Evolutionary conservation across 2,329 filamentous ascomycete species (phyloP).

Genomic region (Cordyceps farinosa): DNA sequence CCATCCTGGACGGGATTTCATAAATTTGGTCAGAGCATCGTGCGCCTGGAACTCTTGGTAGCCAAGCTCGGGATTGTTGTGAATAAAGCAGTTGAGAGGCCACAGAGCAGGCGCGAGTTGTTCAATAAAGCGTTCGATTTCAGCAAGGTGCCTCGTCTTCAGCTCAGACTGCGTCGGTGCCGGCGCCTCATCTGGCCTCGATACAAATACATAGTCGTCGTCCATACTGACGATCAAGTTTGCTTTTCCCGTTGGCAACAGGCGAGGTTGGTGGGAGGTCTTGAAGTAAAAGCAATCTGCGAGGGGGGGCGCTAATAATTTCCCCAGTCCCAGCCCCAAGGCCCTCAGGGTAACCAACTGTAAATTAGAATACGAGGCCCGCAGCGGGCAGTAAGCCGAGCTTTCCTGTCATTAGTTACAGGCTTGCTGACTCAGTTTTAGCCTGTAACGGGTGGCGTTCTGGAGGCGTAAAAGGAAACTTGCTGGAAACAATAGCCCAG

Average conservation of each 20-base stretch:
- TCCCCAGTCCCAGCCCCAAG: too few species aligned
- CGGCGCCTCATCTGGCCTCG: not conserved
- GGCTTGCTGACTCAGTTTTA: not conserved
- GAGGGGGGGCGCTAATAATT: not conserved
- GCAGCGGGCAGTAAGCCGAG: not conserved
- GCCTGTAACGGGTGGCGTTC: not conserved
- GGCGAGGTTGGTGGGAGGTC: not conserved
- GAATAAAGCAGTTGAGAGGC: slow-evolving; percentile 38
- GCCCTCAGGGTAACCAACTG: too few species aligned
- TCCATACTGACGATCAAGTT: slow-evolving; percentile 5
- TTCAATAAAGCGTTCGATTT: slow-evolving; percentile 29
- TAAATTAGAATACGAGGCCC: not conserved
- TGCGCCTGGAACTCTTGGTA: slow-evolving; percentile 43
- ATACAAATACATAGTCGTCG: slow-evolving; percentile 17
- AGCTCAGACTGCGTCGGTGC: not conserved
- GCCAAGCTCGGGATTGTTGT: slow-evolving; percentile 41
- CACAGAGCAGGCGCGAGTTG: slow-evolving; percentile 27
- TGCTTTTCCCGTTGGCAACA: not conserved
- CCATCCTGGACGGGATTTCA: slow-evolving; percentile 34
- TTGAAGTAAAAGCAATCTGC: not conserved
- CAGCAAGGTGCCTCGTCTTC: slow-evolving; percentile 22
- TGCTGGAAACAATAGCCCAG: not conserved
- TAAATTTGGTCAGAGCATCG: slow-evolving; percentile 36
- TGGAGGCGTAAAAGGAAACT: not conserved
- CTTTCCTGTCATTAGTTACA: not conserved